Conservation (phyloP, 1,284 basidiomycete species). For the Phellopilus nigrolimitatus region DNA sequence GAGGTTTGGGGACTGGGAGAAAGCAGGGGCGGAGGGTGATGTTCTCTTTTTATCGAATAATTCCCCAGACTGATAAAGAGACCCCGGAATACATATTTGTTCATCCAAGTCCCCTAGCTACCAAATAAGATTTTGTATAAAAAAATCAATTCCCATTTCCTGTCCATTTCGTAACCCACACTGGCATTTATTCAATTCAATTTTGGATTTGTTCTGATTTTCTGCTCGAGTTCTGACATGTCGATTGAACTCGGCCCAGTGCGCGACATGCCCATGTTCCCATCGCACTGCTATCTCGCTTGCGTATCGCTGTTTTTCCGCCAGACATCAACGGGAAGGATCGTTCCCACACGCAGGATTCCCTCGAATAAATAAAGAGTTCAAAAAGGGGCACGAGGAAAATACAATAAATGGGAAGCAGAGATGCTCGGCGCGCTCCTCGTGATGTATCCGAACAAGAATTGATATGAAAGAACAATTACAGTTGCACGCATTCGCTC, state of each 20-base stretch:
- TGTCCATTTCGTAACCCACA: slow-evolving; percentile 20
- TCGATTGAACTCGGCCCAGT: too few species aligned
- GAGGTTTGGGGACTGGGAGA: slow-evolving; percentile 29
- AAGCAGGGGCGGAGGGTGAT: slow-evolving; percentile 49
- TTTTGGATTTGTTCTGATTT: background rate
- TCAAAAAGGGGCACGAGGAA: too few species aligned
- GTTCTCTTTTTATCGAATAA: slow-evolving; percentile 71
- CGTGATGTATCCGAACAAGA: background rate
- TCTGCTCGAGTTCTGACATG: too few species aligned
- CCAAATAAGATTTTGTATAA: slow-evolving; percentile 32
- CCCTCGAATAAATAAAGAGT: too few species aligned
- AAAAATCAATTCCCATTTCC: slow-evolving; percentile 38
- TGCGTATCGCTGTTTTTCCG: too few species aligned
- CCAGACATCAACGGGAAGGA: too few species aligned
- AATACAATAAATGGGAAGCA: background rate
- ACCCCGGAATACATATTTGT: slow-evolving; percentile 61
- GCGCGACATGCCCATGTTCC: too few species aligned
- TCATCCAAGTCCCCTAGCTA: slow-evolving; percentile 18
- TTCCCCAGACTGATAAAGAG: slow-evolving; percentile 29
- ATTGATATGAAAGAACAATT: too few species aligned
- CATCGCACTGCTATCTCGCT: too few species aligned
- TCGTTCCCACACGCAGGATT: too few species aligned
- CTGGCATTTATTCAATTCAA: background rate
- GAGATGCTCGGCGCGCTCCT: slow-evolving; percentile 1
- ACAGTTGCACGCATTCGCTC: slow-evolving; percentile 1